phyloP scores from a whole-genome alignment of 495 filamentous ascomycete species.

The Penicillium fimorum region DNA sequence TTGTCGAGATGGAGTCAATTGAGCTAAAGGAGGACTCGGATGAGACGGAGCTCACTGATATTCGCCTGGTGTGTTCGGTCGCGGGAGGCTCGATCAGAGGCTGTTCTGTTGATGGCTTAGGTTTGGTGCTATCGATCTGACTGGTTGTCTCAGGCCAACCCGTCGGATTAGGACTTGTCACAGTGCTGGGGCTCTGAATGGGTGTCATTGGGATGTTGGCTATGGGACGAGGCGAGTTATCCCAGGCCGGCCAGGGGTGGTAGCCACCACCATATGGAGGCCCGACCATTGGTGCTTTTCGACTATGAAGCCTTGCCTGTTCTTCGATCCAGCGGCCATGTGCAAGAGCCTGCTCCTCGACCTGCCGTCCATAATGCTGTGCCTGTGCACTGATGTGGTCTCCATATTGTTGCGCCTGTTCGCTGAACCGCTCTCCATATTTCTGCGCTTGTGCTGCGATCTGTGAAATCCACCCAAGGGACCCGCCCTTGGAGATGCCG shows the following conservation, averaged over 20 bases:
- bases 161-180: conserved; percentile 5
- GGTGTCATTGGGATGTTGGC: neutral
- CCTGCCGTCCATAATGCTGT: conserved; percentile 40
- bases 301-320: conserved; percentile 34
- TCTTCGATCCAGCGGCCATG: conserved; percentile 46
- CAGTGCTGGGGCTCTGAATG: conserved; percentile 4
- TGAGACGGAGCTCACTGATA: conserved; percentile 34
- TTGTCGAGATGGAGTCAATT: conserved; percentile 43
- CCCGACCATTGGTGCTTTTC: conserved; percentile 20
- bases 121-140: neutral
- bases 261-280: neutral
- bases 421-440: conserved; percentile 44
- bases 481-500: conserved; percentile 27
- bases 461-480: conserved; percentile 38
- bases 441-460: conserved; percentile 43
- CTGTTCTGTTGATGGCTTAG: conserved; percentile 2
- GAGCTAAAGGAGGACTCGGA: conserved; percentile 45
- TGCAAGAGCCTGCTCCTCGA: conserved; percentile 44
- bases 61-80: conserved; percentile 29
- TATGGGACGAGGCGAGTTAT: neutral
- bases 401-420: conserved; percentile 44
- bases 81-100: neutral
- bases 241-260: conserved; percentile 12
- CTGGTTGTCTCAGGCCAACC: neutral
- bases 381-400: conserved; percentile 43